phyloP scores from a whole-genome alignment of 2,329 filamentous ascomycete species.

The Penicillium hesseltinei region DNA sequence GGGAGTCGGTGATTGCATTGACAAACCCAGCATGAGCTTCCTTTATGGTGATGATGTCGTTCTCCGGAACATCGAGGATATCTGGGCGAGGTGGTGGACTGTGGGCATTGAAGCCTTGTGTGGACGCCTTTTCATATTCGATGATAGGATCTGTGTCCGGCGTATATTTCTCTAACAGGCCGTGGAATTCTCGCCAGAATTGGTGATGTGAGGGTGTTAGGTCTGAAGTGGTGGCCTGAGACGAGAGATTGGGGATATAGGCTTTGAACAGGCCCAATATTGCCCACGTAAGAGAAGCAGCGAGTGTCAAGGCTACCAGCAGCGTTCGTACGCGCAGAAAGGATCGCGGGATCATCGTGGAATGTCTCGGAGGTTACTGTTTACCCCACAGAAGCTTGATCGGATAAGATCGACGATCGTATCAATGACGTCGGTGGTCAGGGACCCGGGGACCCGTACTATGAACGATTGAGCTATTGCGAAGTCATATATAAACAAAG shows the following conservation, averaged over 20 bases:
- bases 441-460: background rate
- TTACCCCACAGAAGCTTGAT: background rate
- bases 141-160: constrained; percentile 31
- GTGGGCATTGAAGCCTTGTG: constrained; percentile 29
- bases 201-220: constrained; percentile 12
- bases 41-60: constrained; percentile 34
- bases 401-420: background rate
- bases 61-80: constrained; percentile 28
- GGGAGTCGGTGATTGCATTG: constrained; percentile 25
- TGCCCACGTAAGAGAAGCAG: constrained; percentile 7
- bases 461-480: background rate
- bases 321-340: constrained; percentile 16
- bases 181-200: constrained; percentile 38
- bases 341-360: constrained; percentile 4
- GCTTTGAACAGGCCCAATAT: background rate
- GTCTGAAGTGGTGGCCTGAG: background rate
- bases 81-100: constrained; percentile 32
- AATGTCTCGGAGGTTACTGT: background rate
- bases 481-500: background rate
- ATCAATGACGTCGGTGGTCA: background rate
- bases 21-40: constrained; percentile 38
- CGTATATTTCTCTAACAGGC: constrained; percentile 30
- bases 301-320: constrained; percentile 5
- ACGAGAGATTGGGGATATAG: background rate
- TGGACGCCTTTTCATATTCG: constrained; percentile 27